Conservation (phyloP, 805 yeast genomes). For the Lipomyces yamanashiensis region DNA sequence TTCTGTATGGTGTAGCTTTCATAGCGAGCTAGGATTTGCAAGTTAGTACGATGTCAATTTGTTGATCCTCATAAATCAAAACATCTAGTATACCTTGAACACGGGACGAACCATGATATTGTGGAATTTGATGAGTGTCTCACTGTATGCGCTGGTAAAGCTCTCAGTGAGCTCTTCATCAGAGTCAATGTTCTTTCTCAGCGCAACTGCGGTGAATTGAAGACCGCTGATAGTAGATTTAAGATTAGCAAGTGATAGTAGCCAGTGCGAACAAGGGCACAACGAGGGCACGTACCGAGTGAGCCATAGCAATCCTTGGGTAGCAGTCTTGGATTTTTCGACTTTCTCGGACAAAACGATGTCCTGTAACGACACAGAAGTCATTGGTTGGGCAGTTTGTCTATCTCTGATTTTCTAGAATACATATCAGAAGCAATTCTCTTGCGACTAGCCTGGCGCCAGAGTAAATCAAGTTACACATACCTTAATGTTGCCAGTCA, state of each 20-base stretch:
- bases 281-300: slow-evolving; percentile 45
- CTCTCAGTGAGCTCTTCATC: slow-evolving; percentile 69
- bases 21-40: slow-evolving; percentile 63
- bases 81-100: slow-evolving; percentile 57
- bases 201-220: slow-evolving; percentile 87
- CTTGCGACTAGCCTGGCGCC: neutral
- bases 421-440: neutral
- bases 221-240: slow-evolving; percentile 60
- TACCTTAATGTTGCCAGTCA: slow-evolving; percentile 77
- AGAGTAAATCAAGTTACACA: neutral
- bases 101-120: slow-evolving; percentile 81
- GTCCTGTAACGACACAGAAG: slow-evolving; percentile 73
- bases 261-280: neutral
- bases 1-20: slow-evolving; percentile 93
- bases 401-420: slow-evolving; percentile 64
- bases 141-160: slow-evolving; percentile 81
- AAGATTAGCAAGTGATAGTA: neutral
- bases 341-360: slow-evolving; percentile 73
- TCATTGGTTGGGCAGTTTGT: slow-evolving; percentile 65
- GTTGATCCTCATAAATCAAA: neutral
- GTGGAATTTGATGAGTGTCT: slow-evolving; percentile 81
- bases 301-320: slow-evolving; percentile 90
- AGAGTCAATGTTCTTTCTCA: slow-evolving; percentile 76
- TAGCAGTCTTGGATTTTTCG: slow-evolving; percentile 70
- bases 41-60: neutral